Conservation (phyloP, 1,139 yeast genomes). For the Lodderomyces orthopsilosis region DNA sequence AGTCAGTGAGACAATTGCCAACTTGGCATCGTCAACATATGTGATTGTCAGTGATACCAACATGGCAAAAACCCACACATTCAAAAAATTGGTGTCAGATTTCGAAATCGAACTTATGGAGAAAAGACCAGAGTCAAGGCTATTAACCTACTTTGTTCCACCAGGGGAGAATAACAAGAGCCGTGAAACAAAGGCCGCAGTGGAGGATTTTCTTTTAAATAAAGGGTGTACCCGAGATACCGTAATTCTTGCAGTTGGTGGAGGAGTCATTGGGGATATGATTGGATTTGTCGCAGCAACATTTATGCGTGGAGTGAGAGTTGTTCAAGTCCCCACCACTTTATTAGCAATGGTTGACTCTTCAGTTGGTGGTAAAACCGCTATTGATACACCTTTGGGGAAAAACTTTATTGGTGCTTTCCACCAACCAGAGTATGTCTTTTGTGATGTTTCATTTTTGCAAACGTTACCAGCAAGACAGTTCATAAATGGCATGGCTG, state of each 20-base stretch:
- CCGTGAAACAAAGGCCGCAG: constrained; percentile 84
- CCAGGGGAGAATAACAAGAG: constrained; percentile 95
- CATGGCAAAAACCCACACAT: constrained; percentile 67
- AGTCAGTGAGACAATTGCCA: constrained; percentile 60
- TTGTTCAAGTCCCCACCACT: constrained; percentile 92
- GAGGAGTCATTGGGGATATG: constrained; percentile 99
- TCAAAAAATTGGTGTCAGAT: constrained; percentile 31
- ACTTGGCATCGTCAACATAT: constrained; percentile 81
- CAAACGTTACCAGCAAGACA: constrained; percentile 90
- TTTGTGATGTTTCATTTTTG: constrained; percentile 85
- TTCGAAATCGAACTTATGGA: constrained; percentile 31
- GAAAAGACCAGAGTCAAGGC: constrained; percentile 51
- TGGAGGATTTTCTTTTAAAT: constrained; percentile 84
- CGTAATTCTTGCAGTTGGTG: constrained; percentile 92
- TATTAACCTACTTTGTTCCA: constrained; percentile 70
- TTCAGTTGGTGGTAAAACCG: constrained; percentile 97
- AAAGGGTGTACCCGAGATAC: constrained; percentile 96
- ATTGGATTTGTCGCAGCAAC: constrained; percentile 98
- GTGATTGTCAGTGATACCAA: constrained; percentile 87
- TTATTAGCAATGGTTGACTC: constrained; percentile 97
- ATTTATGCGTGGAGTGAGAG: constrained; percentile 96
- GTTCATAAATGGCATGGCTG: constrained; percentile 98
- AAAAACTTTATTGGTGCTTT: constrained; percentile 96
- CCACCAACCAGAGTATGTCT: constrained; percentile 91
- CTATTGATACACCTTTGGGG: constrained; percentile 96